Evolutionary conservation across 75 land plant genomes (phyloP).

Genomic region (Picea sitchensis): DNA sequence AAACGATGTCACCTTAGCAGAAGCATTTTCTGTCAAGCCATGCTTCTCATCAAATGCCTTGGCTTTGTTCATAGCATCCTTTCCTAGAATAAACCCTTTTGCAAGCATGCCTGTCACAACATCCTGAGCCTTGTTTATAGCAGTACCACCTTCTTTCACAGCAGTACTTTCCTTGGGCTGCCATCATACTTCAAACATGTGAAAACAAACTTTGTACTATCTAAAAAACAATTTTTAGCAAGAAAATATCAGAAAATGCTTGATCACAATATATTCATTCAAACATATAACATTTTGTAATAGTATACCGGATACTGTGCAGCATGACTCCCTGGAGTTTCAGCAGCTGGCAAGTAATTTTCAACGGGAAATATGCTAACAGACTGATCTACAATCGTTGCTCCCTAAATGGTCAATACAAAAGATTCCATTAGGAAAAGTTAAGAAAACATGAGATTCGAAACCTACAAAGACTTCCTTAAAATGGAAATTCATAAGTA

Average conservation of each 20-base stretch:
- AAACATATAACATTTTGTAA: neutral
- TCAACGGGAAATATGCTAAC: slow-evolving; percentile 47
- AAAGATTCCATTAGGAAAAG: neutral
- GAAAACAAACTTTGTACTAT: neutral
- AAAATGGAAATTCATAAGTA: neutral
- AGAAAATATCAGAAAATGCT: neutral
- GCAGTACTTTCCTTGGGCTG: slow-evolving; percentile 22
- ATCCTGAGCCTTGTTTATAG: slow-evolving; percentile 70
- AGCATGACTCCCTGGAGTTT: neutral
- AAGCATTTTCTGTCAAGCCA: slow-evolving; percentile 60
- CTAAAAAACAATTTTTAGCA: neutral
- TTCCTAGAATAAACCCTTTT: slow-evolving; percentile 71
- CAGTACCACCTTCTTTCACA: slow-evolving; percentile 23
- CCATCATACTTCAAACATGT: slow-evolving; percentile 3
- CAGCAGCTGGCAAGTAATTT: slow-evolving; percentile 22
- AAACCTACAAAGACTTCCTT: neutral
- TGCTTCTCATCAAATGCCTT: slow-evolving; percentile 78
- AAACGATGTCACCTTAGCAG: slow-evolving; percentile 52
- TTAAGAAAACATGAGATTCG: no score
- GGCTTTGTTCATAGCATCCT: slow-evolving; percentile 66
- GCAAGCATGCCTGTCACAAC: slow-evolving; percentile 78
- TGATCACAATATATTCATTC: slow-evolving; percentile 9
- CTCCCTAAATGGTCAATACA: slow-evolving; percentile 46
- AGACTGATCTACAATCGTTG: slow-evolving; percentile 72
- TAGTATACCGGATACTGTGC: neutral